Evolutionary conservation across 192 early-diverging fungal genomes (phyloP).

Genomic region (Coemansia sp.): DNA sequence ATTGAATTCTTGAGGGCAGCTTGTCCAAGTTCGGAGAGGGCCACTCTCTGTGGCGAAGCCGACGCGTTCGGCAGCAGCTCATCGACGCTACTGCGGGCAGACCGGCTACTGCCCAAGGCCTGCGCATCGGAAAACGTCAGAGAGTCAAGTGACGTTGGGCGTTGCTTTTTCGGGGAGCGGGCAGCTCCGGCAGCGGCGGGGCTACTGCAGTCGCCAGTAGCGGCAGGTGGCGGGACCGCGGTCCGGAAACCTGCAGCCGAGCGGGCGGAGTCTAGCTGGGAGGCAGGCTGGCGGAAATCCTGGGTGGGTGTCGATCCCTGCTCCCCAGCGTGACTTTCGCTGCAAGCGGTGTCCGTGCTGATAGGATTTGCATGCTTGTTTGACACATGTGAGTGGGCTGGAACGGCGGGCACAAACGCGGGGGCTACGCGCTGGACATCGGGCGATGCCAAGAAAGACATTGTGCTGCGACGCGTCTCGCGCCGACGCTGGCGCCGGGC

Average conservation of each 20-base stretch:
- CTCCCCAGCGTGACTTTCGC: slow-evolving; percentile 8
- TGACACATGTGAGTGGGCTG: neutral
- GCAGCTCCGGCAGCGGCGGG: neutral
- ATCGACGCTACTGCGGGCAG: slow-evolving; percentile 25
- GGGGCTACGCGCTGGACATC: neutral
- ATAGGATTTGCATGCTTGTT: neutral
- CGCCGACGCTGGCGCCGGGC: slow-evolving; percentile 46
- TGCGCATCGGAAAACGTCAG: slow-evolving; percentile 25
- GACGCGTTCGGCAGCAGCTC: neutral
- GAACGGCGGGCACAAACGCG: neutral
- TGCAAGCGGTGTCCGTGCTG: neutral
- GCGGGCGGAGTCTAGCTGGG: neutral
- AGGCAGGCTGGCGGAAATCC: slow-evolving; percentile 4
- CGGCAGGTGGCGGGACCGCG: neutral
- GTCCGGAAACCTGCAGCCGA: neutral
- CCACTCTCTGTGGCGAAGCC: slow-evolving; percentile 4
- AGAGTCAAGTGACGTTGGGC: slow-evolving; percentile 32
- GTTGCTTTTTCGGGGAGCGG: slow-evolving; percentile 13
- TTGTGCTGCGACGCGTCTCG: slow-evolving; percentile 46
- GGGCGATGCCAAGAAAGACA: slow-evolving; percentile 29
- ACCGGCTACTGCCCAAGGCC: slow-evolving; percentile 25
- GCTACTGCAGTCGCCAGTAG: neutral
- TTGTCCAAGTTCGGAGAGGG: slow-evolving; percentile 16
- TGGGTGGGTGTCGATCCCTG: slow-evolving; percentile 8
- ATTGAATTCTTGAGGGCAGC: slow-evolving; percentile 18